Evolutionary conservation across 495 filamentous ascomycete genomes (phyloP).

Genomic region (Aspergillus ellipticus): DNA sequence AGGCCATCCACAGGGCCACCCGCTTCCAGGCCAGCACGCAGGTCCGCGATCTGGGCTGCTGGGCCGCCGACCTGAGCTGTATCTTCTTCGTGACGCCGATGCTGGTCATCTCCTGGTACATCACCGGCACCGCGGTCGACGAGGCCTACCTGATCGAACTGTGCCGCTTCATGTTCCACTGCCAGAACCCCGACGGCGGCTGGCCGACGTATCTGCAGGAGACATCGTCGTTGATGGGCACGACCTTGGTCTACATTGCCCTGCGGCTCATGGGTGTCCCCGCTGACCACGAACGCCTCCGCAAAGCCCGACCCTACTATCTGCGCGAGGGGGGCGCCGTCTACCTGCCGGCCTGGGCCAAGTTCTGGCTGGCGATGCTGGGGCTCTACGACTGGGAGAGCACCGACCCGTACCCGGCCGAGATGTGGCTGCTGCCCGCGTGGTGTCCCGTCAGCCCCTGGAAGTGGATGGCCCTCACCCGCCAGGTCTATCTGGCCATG

Average conservation of each 20-base stretch:
- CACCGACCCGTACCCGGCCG: conserved; percentile 66
- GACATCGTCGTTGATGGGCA: conserved; percentile 75
- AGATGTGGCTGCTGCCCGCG: conserved; percentile 52
- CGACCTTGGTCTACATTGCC: conserved; percentile 68
- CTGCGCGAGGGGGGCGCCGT: conserved; percentile 60
- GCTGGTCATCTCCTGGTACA: conserved; percentile 11
- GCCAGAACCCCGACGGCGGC: conserved; percentile 65
- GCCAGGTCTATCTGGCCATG: conserved; percentile 14
- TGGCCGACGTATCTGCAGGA: conserved; percentile 80
- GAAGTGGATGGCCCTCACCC: conserved; percentile 9
- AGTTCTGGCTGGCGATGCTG: conserved; percentile 76
- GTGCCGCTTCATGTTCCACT: conserved; percentile 3
- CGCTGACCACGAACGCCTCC: conserved; percentile 65
- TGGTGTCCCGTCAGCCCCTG: conserved; percentile 12
- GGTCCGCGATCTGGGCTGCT: not conserved
- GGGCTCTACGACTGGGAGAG: conserved; percentile 73
- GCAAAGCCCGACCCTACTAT: conserved; percentile 67
- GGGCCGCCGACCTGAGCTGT: not conserved
- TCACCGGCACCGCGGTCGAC: conserved; percentile 12
- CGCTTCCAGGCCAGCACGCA: not conserved
- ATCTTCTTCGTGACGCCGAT: conserved; percentile 10
- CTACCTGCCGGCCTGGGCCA: conserved; percentile 76
- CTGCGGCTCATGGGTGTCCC: conserved; percentile 72
- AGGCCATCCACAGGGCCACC: not conserved
- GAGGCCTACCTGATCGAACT: conserved; percentile 8